phyloP scores from a whole-genome alignment of 768 basidiomycete genomes.

The Pleurotus ostreatus region DNA sequence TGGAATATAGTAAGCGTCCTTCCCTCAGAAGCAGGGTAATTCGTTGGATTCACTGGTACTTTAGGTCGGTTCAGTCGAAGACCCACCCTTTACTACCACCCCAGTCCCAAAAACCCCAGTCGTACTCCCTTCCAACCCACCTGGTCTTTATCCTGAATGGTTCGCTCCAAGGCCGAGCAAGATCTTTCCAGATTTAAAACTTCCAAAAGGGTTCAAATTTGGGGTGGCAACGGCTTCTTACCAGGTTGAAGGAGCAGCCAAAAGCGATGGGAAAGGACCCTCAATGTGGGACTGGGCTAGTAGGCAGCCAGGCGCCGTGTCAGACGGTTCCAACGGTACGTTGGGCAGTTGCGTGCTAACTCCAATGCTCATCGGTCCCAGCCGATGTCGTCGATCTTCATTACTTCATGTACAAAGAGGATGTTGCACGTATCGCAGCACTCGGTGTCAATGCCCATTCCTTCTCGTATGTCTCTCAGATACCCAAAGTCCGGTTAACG shows the following conservation, averaged over 20 bases:
- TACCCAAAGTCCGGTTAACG: not conserved
- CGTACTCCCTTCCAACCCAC: slow-evolving; percentile 38
- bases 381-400: slow-evolving; percentile 46
- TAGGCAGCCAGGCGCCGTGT: slow-evolving; percentile 35
- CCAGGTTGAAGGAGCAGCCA: slow-evolving; percentile 50
- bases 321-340: slow-evolving; percentile 40
- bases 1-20: slow-evolving; percentile 34
- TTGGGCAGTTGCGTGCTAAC: too few species aligned
- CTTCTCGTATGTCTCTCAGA: slow-evolving; percentile 35
- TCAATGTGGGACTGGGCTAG: slow-evolving; percentile 49
- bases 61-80: slow-evolving; percentile 39
- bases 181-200: slow-evolving; percentile 38
- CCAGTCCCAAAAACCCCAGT: slow-evolving; percentile 32
- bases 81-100: slow-evolving; percentile 44
- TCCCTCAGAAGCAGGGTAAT: not conserved
- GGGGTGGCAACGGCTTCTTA: slow-evolving; percentile 51
- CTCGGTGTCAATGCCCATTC: slow-evolving; percentile 50
- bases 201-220: slow-evolving; percentile 45
- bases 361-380: slow-evolving; percentile 15
- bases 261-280: slow-evolving; percentile 46
- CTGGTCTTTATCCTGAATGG: slow-evolving; percentile 41
- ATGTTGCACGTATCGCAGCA: slow-evolving; percentile 43
- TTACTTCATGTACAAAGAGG: slow-evolving; percentile 51
- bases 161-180: slow-evolving; percentile 39
- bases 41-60: not conserved